Base-by-base conservation (phyloP, 352 stramenopile species). In the Phytophthora uliginosa region DNA sequence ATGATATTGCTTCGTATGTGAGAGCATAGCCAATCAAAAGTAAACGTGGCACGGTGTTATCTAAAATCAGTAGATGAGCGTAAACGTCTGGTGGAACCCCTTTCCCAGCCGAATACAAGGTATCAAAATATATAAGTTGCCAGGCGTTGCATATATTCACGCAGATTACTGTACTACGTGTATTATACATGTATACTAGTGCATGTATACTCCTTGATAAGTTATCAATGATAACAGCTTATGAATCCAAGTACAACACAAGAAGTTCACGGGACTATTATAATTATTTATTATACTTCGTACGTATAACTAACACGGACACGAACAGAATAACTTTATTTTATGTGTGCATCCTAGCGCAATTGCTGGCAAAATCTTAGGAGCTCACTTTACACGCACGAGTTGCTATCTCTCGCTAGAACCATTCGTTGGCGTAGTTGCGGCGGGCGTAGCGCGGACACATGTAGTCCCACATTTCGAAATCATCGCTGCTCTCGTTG, bases 401-500 rank as follows among this genome's bases (percentile, higher is more conserved):
- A 71, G 40, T 61, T 59, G 22, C 9, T 61, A 36, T 59, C 17
- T 17, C 18, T 47, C 3, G 51, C 60, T 66, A 89, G 47, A 89
- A 45, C 82, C 82, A 89, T 66, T 87, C 82, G 54, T 87, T 89
- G 34, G 72, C 66, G 54, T 75, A 82, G 36, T 55, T 45, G 13
- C 64, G 77, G 9, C 82, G 79, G 42, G 79, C 63, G 40, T 84
- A 70, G 58, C 85, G 78, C 3, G 79, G 79, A 64, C 79, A 86
- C 36, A 89, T 76, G 53, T 87, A 89, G 58, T 89, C 82, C 82
- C 82, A 89, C 72, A 89, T 81, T 31, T 87, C 82, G 63, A 89
- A 89, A 33, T 76, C 74, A 9, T 76, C 64, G 51, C 51, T 48
- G n/a, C 66, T 42, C 54, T 36, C 22, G 38, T 42, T 50, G 5